Conservation (phyloP, 345 rosid genomes). For the Brassica carinata region DNA sequence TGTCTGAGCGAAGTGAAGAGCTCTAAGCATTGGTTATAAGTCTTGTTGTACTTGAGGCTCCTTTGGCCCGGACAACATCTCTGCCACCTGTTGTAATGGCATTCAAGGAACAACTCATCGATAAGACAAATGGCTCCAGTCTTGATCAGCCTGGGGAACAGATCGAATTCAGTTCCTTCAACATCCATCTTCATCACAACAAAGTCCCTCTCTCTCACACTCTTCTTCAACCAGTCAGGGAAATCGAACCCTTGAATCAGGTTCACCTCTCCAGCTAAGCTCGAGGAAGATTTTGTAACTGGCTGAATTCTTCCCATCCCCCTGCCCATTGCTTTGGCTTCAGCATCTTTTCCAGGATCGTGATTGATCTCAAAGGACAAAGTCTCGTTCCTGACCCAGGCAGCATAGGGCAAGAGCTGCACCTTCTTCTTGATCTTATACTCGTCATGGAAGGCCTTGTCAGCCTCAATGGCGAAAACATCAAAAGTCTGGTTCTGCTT, state of each 20-base stretch:
- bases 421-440: slow-evolving; percentile 65
- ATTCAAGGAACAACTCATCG: slow-evolving; percentile 92
- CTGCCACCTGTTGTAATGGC: slow-evolving; percentile 99
- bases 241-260: slow-evolving; percentile 91
- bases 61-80: slow-evolving; percentile 95
- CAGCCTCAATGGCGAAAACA: slow-evolving; percentile 91
- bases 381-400: slow-evolving; percentile 95
- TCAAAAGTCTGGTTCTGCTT: slow-evolving; percentile 90
- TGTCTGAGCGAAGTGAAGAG: slow-evolving; percentile 79
- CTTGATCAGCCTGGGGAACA: slow-evolving; percentile 79
- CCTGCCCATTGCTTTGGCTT: slow-evolving; percentile 62
- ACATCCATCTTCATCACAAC: slow-evolving; percentile 99
- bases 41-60: slow-evolving; percentile 79
- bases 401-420: slow-evolving; percentile 81
- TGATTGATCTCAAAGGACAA: slow-evolving; percentile 77
- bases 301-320: slow-evolving; percentile 99
- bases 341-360: slow-evolving; percentile 70
- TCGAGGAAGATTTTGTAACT: slow-evolving; percentile 30
- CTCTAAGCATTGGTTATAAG: slow-evolving; percentile 81
- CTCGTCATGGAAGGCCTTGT: slow-evolving; percentile 65
- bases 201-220: slow-evolving; percentile 73
- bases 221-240: slow-evolving; percentile 84
- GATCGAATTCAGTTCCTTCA: slow-evolving; percentile 96
- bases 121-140: slow-evolving; percentile 89
- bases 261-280: slow-evolving; percentile 59